Evolutionary conservation across 208 protist species (phyloP).

Genomic region (Leishmania turanica): DNA sequence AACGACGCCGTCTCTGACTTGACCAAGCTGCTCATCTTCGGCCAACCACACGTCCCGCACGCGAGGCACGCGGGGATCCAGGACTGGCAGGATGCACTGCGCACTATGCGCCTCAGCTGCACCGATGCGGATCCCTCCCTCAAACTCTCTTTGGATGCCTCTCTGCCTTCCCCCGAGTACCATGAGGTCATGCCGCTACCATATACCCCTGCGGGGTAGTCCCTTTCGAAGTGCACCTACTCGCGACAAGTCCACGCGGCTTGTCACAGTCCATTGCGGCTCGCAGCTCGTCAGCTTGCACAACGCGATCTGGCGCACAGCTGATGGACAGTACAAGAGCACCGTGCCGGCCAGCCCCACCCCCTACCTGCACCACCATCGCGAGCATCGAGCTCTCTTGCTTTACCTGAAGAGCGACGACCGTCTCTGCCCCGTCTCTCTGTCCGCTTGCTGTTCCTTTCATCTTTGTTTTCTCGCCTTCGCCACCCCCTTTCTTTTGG

Average conservation of each 20-base stretch:
- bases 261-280: background rate
- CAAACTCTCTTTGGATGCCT: background rate
- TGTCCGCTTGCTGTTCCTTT: background rate
- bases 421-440: background rate
- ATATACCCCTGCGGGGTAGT: background rate
- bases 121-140: background rate
- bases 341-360: background rate
- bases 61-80: background rate
- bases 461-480: background rate
- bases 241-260: background rate
- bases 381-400: background rate
- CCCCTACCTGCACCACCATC: background rate
- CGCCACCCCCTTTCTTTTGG: background rate
- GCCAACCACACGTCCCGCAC: slow-evolving; percentile 5
- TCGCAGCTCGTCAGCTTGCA: background rate
- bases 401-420: background rate
- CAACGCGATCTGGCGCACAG: background rate
- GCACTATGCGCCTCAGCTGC: background rate
- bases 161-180: background rate
- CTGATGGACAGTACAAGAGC: background rate
- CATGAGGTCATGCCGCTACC: background rate
- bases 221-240: background rate
- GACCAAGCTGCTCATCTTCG: slow-evolving; percentile 6
- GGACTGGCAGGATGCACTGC: background rate
- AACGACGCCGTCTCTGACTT: background rate